phyloP scores from a whole-genome alignment of 441 rosid genomes.

The Omphalea diandra region DNA sequence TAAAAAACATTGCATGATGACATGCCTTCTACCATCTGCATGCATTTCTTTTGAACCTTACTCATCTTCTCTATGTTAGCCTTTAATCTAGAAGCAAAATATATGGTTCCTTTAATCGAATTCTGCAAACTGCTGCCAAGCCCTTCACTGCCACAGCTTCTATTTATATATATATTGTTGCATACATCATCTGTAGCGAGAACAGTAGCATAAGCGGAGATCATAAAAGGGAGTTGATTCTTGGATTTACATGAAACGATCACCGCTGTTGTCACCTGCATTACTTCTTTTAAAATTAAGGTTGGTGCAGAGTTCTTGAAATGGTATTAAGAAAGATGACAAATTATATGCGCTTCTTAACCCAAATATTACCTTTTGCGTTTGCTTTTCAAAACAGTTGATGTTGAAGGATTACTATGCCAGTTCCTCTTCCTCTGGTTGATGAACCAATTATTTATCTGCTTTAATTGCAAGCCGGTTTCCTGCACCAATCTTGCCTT shows the following conservation, averaged over 20 bases:
- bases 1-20: conserved; percentile 1
- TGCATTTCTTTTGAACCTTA: conserved; percentile 5
- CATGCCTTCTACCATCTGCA: conserved; percentile 18
- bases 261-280: conserved; percentile 87
- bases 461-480: conserved; percentile 94
- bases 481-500: conserved; percentile 92
- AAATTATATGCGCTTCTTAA: not conserved
- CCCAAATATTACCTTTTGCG: conserved; percentile 66
- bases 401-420: conserved; percentile 92
- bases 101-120: conserved; percentile 8
- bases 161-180: conserved; percentile 16
- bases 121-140: conserved; percentile 9
- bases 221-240: not conserved
- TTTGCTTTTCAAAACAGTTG: conserved; percentile 80
- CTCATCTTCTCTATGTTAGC: conserved; percentile 28
- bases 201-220: conserved; percentile 4
- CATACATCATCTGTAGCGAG: not conserved
- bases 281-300: conserved; percentile 55
- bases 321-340: not conserved
- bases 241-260: conserved; percentile 46
- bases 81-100: conserved; percentile 22
- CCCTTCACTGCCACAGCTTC: conserved; percentile 6
- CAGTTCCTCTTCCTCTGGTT: conserved; percentile 97
- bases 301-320: conserved; percentile 33
- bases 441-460: conserved; percentile 98